Evolutionary conservation across 2,329 filamentous ascomycete species (phyloP).

Genomic region (Herpotrichia juniperi): DNA sequence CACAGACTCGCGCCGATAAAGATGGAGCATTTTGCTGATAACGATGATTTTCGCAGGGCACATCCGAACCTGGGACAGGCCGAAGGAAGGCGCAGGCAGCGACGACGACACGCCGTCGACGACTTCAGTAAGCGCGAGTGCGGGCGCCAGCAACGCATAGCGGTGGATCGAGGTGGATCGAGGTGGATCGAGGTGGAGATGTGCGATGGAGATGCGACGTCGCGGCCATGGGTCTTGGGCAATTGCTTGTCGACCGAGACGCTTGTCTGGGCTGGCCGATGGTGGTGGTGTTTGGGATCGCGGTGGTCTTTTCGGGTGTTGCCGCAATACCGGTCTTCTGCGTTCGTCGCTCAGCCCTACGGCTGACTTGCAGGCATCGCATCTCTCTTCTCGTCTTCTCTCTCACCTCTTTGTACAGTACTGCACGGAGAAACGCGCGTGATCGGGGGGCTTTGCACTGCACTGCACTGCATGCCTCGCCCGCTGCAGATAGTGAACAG

Average conservation of each 20-base stretch:
- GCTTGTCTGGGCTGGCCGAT: no score
- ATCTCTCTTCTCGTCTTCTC: background rate
- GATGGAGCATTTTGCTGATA: slow-evolving; percentile 15
- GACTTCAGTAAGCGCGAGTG: slow-evolving; percentile 27
- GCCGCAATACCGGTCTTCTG: background rate
- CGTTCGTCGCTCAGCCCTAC: slow-evolving; percentile 7
- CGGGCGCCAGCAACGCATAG: slow-evolving; percentile 3
- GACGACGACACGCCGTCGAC: slow-evolving; percentile 37
- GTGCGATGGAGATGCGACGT: no score
- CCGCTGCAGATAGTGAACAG: background rate
- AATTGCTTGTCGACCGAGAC: no score
- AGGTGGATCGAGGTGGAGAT: background rate
- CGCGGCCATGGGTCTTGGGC: no score
- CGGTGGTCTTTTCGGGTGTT: background rate
- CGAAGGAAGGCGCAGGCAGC: slow-evolving; percentile 53
- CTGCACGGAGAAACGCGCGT: background rate
- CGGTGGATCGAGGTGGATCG: background rate
- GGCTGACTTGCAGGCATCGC: slow-evolving; percentile 5
- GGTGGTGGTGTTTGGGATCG: background rate
- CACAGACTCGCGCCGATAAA: slow-evolving; percentile 4
- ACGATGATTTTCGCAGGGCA: slow-evolving; percentile 61
- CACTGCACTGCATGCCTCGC: background rate
- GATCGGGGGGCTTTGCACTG: background rate
- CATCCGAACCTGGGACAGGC: slow-evolving; percentile 76
- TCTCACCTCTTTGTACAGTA: background rate